Conservation (phyloP, 169 alveolate genomes). For the Besnoitia besnoiti region DNA sequence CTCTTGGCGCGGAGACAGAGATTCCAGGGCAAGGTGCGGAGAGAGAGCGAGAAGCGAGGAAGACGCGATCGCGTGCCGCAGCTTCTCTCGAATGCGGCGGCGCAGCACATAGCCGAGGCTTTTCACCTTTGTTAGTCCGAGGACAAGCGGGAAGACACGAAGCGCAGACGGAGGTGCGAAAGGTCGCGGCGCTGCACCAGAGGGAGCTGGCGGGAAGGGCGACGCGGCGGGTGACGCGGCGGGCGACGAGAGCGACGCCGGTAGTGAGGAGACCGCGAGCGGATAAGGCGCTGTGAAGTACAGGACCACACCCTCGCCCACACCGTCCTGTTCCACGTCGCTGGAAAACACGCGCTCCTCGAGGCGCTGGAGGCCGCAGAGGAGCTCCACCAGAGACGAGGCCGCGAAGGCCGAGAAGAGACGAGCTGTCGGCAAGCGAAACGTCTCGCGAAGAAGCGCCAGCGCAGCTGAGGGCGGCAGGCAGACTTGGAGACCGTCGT, state of each 20-base stretch:
- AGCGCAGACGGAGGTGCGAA: not conserved
- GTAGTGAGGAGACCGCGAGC: not conserved
- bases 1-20: not conserved
- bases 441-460: constrained; percentile 38
- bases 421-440: constrained; percentile 55
- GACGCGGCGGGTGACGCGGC: not conserved
- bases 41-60: constrained; percentile 9
- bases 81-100: constrained; percentile 50
- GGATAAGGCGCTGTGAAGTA: constrained; percentile 14
- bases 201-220: not conserved
- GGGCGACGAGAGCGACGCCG: not conserved
- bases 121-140: constrained; percentile 64
- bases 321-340: not conserved
- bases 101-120: constrained; percentile 30
- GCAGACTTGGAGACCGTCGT: constrained; percentile 32
- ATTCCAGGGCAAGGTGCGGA: not conserved
- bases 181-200: not conserved
- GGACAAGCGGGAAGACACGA: constrained; percentile 19
- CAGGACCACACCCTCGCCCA: constrained; percentile 20
- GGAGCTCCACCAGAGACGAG: constrained; percentile 30
- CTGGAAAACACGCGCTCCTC: not conserved
- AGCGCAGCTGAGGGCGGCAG: constrained; percentile 51
- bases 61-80: constrained; percentile 7
- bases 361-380: constrained; percentile 37
- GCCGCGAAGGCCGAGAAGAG: constrained; percentile 38